Evolutionary conservation across 805 yeast species (phyloP).

Genomic region (Priceomyces melissophilus): DNA sequence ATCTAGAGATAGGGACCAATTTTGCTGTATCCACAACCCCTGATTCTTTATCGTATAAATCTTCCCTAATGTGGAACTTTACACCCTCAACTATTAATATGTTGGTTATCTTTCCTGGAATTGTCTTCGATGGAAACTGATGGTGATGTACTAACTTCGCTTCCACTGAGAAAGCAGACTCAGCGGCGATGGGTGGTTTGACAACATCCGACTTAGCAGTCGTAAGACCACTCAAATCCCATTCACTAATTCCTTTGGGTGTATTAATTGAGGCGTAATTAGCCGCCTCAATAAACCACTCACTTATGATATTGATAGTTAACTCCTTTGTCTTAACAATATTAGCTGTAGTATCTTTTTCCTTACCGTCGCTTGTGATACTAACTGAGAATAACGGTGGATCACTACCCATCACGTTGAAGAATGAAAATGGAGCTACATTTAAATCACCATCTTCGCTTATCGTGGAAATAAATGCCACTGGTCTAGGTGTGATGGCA

Average conservation of each 20-base stretch:
- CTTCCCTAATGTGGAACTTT: constrained; percentile 56
- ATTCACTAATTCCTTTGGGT: constrained; percentile 52
- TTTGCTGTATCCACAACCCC: constrained; percentile 42
- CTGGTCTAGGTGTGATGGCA: constrained; percentile 58
- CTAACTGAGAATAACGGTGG: constrained; percentile 60
- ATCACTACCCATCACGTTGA: constrained; percentile 44
- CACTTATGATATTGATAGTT: constrained; percentile 55
- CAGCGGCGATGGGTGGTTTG: constrained; percentile 56
- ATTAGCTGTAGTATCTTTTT: constrained; percentile 50
- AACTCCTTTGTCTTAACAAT: constrained; percentile 50
- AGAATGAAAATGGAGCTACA: constrained; percentile 62
- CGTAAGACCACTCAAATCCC: constrained; percentile 53
- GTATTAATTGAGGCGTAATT: constrained; percentile 46
- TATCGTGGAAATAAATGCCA: constrained; percentile 54
- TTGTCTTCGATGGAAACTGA: constrained; percentile 41
- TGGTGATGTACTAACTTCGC: constrained; percentile 45
- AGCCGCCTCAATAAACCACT: constrained; percentile 66
- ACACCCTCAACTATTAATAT: constrained; percentile 53
- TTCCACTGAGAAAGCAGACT: constrained; percentile 58
- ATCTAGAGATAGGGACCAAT: constrained; percentile 51
- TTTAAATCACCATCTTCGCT: constrained; percentile 42
- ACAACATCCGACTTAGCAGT: constrained; percentile 43
- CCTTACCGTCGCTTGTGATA: constrained; percentile 33
- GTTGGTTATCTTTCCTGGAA: constrained; percentile 34
- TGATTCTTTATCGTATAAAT: constrained; percentile 40